These are phyloP conservation scores for Gracilaria gracilis DNA, from an alignment of 23 red algal species.

Conservation along the genomic window DNA sequence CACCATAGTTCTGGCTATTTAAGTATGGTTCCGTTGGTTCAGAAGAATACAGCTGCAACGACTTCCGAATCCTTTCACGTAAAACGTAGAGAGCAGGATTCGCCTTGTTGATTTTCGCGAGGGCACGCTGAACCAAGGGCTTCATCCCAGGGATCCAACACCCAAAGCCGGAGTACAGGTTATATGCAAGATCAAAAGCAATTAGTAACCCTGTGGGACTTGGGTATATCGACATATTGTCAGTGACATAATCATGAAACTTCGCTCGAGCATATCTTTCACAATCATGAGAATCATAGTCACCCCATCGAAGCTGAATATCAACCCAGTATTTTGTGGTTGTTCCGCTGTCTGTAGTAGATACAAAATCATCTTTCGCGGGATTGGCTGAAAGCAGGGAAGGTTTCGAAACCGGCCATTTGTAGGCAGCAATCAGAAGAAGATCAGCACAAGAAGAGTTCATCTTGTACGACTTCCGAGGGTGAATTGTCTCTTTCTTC, in stretches of 20 bases:
- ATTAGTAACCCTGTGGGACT: slow-evolving; percentile 86
- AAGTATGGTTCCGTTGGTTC: slow-evolving; percentile 94
- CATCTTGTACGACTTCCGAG: slow-evolving; percentile 99
- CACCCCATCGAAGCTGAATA: slow-evolving; percentile 97
- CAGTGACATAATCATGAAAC: slow-evolving; percentile 94
- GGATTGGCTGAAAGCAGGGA: slow-evolving; percentile 74
- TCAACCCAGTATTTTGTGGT: slow-evolving; percentile 98
- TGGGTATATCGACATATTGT: slow-evolving; percentile 92
- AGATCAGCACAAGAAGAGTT: slow-evolving; percentile 98
- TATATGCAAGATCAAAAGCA: slow-evolving; percentile 96
- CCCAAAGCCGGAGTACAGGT: slow-evolving; percentile 87
- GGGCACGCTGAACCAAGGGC: slow-evolving; percentile 85
- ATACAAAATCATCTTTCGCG: slow-evolving; percentile 57
- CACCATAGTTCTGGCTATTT: slow-evolving; percentile 95
- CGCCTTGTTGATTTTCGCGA: slow-evolving; percentile 95
- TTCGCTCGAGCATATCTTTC: slow-evolving; percentile 90
- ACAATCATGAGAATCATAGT: slow-evolving; percentile 96
- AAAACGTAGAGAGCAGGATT: slow-evolving; percentile 94
- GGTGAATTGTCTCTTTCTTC: slow-evolving; percentile 98
- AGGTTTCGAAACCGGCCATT: slow-evolving; percentile 93
- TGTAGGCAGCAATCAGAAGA: slow-evolving; percentile 86
- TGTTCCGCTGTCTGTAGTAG: slow-evolving; percentile 60
- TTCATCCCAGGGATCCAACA: slow-evolving; percentile 96
- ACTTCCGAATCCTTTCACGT: slow-evolving; percentile 92
- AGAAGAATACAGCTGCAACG: slow-evolving; percentile 91